phyloP scores from a whole-genome alignment of 805 yeast species.

The Lipomyces yamanashiensis region DNA sequence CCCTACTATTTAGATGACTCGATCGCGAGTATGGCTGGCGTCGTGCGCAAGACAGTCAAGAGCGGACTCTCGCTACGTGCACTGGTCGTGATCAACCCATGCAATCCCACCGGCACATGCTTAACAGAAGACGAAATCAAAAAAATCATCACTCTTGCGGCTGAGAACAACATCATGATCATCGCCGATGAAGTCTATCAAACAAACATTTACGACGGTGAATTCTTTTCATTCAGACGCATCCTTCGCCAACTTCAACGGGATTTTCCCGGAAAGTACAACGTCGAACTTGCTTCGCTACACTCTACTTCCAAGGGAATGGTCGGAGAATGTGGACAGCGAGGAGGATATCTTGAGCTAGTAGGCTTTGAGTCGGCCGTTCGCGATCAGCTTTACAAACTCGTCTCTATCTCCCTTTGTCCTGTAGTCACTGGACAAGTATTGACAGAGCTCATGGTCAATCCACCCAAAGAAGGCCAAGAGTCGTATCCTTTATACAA shows the following conservation, averaged over 20 bases:
- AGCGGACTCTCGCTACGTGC: slow-evolving; percentile 71
- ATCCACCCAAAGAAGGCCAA: slow-evolving; percentile 84
- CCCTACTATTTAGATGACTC: slow-evolving; percentile 86
- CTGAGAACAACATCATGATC: slow-evolving; percentile 79
- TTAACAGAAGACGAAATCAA: slow-evolving; percentile 67
- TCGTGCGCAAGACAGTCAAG: slow-evolving; percentile 54
- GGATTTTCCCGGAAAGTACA: slow-evolving; percentile 58
- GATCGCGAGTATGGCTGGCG: slow-evolving; percentile 61
- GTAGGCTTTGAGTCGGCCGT: slow-evolving; percentile 78
- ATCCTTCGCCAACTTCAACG: slow-evolving; percentile 69
- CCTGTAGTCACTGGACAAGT: slow-evolving; percentile 97
- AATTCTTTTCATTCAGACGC: slow-evolving; percentile 82
- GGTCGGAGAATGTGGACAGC: slow-evolving; percentile 98
- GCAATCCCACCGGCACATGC: slow-evolving; percentile 96
- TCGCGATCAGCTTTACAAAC: slow-evolving; percentile 72
- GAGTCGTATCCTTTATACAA: slow-evolving; percentile 71
- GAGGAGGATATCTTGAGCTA: slow-evolving; percentile 98
- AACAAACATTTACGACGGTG: slow-evolving; percentile 71
- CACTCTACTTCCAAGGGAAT: slow-evolving; percentile 98
- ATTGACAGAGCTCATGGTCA: slow-evolving; percentile 86
- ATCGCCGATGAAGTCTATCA: slow-evolving; percentile 99
- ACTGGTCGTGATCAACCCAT: slow-evolving; percentile 94
- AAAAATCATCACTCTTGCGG: slow-evolving; percentile 76
- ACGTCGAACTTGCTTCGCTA: slow-evolving; percentile 86
- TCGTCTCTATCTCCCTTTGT: slow-evolving; percentile 89